A percentile compares a stretch with the other conserved stretches of the same genome.
Evolutionary conservation across 306 rosid species (phyloP).

Genomic region (Amphicarpaea edgeworthii): DNA sequence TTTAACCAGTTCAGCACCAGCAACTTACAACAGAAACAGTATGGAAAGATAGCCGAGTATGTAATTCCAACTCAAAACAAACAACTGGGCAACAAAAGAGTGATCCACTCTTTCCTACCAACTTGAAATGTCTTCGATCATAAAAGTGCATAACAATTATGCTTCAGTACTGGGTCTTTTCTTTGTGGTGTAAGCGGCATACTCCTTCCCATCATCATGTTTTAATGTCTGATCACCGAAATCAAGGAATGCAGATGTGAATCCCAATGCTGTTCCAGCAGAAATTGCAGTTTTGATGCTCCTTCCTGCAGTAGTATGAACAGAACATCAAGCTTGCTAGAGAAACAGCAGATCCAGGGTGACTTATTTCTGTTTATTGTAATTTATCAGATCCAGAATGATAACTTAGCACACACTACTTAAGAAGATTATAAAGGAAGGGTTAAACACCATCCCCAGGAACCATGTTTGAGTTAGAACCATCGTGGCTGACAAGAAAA

Average conservation of each 20-base stretch:
- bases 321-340: conserved; percentile 25
- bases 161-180: conserved; percentile 63
- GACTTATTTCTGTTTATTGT: conserved; percentile 3
- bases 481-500: not conserved
- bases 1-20: conserved; percentile 45
- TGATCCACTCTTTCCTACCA: conserved; percentile 52
- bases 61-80: conserved; percentile 48
- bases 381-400: not conserved
- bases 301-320: conserved; percentile 65
- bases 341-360: conserved; percentile 2
- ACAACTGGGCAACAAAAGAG: conserved; percentile 57
- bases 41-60: conserved; percentile 31
- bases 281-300: conserved; percentile 86
- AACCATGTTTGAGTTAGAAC: conserved; percentile 3
- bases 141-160: conserved; percentile 40
- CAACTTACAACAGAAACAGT: conserved; percentile 50
- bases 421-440: conserved; percentile 5
- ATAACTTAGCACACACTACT: not conserved
- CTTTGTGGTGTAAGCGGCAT: conserved; percentile 90
- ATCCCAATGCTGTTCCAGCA: conserved; percentile 90
- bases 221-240: conserved; percentile 81
- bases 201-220: conserved; percentile 82
- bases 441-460: not conserved
- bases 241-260: conserved; percentile 80
- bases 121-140: conserved; percentile 44